Evolutionary conservation across 176 grass and related monocot genomes (phyloP).

Genomic region (Triticum timopheevii): DNA sequence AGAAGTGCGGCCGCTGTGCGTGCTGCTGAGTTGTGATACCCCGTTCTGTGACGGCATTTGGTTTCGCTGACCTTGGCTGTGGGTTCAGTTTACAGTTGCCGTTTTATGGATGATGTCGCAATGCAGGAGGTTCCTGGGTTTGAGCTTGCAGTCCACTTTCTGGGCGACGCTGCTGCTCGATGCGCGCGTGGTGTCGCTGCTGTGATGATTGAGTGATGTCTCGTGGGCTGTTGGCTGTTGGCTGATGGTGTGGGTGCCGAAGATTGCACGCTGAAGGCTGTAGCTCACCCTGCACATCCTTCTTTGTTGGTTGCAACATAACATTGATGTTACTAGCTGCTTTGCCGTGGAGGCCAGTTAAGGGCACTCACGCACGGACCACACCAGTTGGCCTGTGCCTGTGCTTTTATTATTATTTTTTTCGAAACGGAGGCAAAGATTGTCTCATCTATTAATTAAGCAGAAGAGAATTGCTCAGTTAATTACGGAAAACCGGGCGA

Average conservation of each 20-base stretch:
- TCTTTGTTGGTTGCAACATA: not conserved
- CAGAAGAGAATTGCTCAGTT: too few species aligned
- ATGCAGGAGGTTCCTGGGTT: too few species aligned
- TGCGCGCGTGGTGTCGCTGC: too few species aligned
- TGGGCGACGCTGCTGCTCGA: too few species aligned
- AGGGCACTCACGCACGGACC: not conserved
- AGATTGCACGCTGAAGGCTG: too few species aligned
- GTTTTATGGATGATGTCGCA: not conserved
- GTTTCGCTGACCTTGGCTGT: not conserved
- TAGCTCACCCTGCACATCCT: not conserved
- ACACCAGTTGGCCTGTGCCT: not conserved
- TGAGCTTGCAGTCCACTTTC: too few species aligned
- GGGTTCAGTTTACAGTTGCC: not conserved
- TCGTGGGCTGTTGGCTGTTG: too few species aligned
- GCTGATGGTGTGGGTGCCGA: too few species aligned
- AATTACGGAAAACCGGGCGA: not conserved
- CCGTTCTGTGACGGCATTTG: constrained; percentile 14
- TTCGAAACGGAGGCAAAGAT: not conserved
- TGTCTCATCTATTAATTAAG: too few species aligned
- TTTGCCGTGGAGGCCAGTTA: not conserved
- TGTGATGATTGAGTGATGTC: too few species aligned
- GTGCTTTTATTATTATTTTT: not conserved
- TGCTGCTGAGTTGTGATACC: not conserved
- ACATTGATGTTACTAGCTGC: not conserved
- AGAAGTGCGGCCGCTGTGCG: not conserved